phyloP scores from a whole-genome alignment of 148 eudicot species.

The Linanthus parryae region DNA sequence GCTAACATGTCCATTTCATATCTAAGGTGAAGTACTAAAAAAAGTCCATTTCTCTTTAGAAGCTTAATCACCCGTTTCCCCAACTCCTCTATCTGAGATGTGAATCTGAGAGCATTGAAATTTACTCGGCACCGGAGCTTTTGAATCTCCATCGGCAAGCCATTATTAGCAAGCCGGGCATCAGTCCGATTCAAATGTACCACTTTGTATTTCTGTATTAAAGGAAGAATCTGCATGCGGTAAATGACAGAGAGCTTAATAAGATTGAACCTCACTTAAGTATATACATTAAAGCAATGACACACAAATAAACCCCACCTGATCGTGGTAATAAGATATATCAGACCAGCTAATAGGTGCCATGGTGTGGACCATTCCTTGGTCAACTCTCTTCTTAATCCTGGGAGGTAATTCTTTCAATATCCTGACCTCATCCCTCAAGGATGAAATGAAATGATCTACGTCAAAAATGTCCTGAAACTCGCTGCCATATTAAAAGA shows the following conservation, averaged over 20 bases:
- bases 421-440: slow-evolving; percentile 88
- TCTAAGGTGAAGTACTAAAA: slow-evolving; percentile 88
- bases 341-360: slow-evolving; percentile 95
- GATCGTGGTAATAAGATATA: slow-evolving; percentile 71
- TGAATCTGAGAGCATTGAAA: slow-evolving; percentile 63
- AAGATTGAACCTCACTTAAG: no score
- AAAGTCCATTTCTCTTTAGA: slow-evolving; percentile 70
- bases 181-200: slow-evolving; percentile 86
- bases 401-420: slow-evolving; percentile 83
- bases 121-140: slow-evolving; percentile 85
- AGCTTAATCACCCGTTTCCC: slow-evolving; percentile 66
- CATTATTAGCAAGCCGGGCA: slow-evolving; percentile 89
- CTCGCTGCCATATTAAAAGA: slow-evolving; percentile 49
- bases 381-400: slow-evolving; percentile 68
- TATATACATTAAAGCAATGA: no score
- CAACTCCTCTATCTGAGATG: slow-evolving; percentile 82
- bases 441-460: slow-evolving; percentile 76
- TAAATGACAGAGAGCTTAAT: no score
- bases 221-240: slow-evolving; percentile 68
- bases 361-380: slow-evolving; percentile 62
- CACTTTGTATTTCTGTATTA: slow-evolving; percentile 73
- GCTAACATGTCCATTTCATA: slow-evolving; percentile 98
- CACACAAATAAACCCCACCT: slow-evolving; percentile 29
- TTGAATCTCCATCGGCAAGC: slow-evolving; percentile 66
- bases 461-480: slow-evolving; percentile 94